Conservation (phyloP, 140 eudicot species). For the Oenanthe javanica region DNA sequence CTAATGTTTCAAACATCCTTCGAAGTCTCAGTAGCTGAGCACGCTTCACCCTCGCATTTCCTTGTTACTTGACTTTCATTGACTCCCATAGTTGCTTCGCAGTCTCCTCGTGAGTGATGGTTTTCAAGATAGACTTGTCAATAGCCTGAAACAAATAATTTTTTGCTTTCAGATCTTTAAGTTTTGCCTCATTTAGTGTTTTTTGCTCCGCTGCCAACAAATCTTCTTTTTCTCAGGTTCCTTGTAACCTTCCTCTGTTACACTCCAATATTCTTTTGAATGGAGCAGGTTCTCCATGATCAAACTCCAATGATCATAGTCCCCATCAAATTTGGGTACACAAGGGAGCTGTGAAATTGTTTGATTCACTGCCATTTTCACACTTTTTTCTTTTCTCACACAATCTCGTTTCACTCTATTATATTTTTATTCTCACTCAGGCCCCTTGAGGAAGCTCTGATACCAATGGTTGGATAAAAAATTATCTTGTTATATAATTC, state of each 20-base stretch:
- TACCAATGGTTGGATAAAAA: neutral
- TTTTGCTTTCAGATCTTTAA: neutral
- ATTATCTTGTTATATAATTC: neutral
- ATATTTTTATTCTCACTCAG: neutral
- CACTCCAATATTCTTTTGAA: neutral
- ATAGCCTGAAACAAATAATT: neutral
- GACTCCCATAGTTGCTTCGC: neutral
- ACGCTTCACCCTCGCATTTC: neutral
- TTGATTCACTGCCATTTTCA: neutral
- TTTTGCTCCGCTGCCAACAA: neutral
- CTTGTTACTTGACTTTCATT: neutral
- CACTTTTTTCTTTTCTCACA: neutral
- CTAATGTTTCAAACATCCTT: neutral
- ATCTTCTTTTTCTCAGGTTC: neutral
- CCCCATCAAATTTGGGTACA: conserved; percentile 12
- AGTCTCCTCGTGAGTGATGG: neutral
- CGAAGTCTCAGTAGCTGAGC: neutral
- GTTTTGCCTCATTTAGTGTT: neutral
- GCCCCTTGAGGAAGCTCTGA: neutral
- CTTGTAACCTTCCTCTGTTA: conserved; percentile 15
- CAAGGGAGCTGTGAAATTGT: neutral
- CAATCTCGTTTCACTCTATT: neutral
- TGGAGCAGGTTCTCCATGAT: no score
- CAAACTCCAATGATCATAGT: neutral
- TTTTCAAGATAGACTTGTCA: neutral